Conservation (phyloP, 306 rosid genomes). For the Vicia villosa region DNA sequence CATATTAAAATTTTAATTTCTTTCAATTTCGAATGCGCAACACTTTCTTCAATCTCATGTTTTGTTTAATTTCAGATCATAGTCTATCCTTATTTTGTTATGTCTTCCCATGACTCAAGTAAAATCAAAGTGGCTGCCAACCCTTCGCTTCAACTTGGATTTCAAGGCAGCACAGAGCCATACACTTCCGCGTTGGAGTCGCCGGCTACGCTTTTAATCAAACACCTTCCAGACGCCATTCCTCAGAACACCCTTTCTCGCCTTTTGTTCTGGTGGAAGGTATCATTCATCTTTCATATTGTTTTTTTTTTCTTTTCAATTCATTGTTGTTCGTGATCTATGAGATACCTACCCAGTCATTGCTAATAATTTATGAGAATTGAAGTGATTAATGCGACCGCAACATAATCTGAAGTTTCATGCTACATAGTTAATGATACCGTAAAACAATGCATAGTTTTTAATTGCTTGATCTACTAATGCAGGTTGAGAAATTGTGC, state of each 20-base stretch:
- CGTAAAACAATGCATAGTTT: too few species aligned
- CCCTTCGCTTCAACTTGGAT: constrained; percentile 30
- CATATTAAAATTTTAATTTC: too few species aligned
- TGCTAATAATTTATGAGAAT: neutral
- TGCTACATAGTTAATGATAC: too few species aligned
- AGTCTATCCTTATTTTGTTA: too few species aligned
- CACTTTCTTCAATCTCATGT: too few species aligned
- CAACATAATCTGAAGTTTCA: too few species aligned
- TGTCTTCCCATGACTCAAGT: neutral
- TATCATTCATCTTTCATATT: neutral
- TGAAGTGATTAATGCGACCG: too few species aligned
- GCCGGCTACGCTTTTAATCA: constrained; percentile 40
- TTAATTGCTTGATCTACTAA: too few species aligned
- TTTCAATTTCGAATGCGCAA: too few species aligned
- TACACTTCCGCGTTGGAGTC: neutral
- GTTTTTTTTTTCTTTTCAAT: neutral
- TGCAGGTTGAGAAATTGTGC: constrained; percentile 77
- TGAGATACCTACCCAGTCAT: neutral
- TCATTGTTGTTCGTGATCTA: neutral
- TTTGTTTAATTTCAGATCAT: too few species aligned
- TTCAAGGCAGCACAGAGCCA: constrained; percentile 36
- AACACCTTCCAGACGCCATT: constrained; percentile 67
- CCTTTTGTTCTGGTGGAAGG: constrained; percentile 47
- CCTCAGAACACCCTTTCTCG: constrained; percentile 70
- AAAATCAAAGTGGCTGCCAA: neutral